Percentiles rank a stretch among this genome's conserved stretches.
These are phyloP conservation scores for Lactarius vividus DNA, from an alignment of 768 basidiomycete species.

Conservation along the genomic window DNA sequence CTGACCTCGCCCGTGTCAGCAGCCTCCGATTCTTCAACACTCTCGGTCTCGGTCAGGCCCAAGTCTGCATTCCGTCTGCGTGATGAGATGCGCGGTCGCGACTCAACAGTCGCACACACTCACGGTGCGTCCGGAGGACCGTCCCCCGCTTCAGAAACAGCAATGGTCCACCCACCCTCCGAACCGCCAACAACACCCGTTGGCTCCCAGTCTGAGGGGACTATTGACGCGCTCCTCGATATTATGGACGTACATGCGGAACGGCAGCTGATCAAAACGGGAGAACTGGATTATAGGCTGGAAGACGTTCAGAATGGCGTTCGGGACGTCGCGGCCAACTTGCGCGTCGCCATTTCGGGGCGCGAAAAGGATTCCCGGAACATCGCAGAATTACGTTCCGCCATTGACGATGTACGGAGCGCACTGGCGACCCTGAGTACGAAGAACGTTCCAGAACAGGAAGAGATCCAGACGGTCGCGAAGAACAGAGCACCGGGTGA, in stretches of 20 bases:
- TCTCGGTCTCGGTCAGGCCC: slow-evolving; percentile 8
- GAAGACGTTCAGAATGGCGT: slow-evolving; percentile 21
- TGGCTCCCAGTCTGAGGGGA: slow-evolving; percentile 13
- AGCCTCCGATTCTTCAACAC: slow-evolving; percentile 7
- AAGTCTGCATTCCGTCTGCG: slow-evolving; percentile 28
- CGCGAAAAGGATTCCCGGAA: slow-evolving; percentile 18
- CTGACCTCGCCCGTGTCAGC: slow-evolving; percentile 23
- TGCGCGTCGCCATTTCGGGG: slow-evolving; percentile 19
- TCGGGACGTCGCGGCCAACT: slow-evolving; percentile 9
- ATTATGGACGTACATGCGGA: slow-evolving; percentile 27
- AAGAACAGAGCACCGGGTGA: slow-evolving; percentile 40
- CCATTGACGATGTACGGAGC: slow-evolving; percentile 15
- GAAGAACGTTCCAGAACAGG: slow-evolving; percentile 18
- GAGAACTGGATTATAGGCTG: slow-evolving; percentile 15
- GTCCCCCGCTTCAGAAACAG: not conserved
- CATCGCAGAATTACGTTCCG: slow-evolving; percentile 26
- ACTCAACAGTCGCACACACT: not conserved
- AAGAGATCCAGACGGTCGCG: slow-evolving; percentile 42
- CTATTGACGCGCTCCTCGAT: slow-evolving; percentile 18
- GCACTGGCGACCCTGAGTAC: slow-evolving; percentile 2
- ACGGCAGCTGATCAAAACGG: slow-evolving; percentile 26
- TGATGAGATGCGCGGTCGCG: slow-evolving; percentile 25
- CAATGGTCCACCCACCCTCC: slow-evolving; percentile 12
- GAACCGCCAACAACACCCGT: slow-evolving; percentile 10
- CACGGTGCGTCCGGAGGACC: not conserved